Conservation (phyloP, 179 eudicot genomes). For the Actinidia polygama region DNA sequence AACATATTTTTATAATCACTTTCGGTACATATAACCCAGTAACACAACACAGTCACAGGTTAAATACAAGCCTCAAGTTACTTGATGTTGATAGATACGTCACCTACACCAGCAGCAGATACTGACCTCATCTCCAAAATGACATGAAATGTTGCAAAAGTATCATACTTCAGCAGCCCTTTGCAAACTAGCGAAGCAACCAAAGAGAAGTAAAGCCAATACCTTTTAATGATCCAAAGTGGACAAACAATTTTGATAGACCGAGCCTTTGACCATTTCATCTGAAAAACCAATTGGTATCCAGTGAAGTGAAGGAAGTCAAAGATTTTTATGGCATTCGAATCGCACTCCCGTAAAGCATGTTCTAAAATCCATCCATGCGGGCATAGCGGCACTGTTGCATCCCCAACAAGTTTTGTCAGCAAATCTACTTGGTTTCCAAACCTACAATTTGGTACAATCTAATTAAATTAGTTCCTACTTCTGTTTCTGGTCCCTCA, state of each 20-base stretch:
- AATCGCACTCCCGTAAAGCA: too few species aligned
- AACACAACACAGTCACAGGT: too few species aligned
- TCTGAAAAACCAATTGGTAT: too few species aligned
- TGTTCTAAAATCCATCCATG: too few species aligned
- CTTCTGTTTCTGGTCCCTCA: slow-evolving; percentile 24
- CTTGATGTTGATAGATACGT: not conserved
- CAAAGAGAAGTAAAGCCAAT: slow-evolving; percentile 44
- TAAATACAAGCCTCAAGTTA: too few species aligned
- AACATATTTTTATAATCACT: too few species aligned
- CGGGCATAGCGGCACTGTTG: not conserved
- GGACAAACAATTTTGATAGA: slow-evolving; percentile 9
- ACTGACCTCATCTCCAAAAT: not conserved
- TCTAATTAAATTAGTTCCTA: slow-evolving; percentile 30
- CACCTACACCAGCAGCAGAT: not conserved
- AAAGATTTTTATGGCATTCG: too few species aligned
- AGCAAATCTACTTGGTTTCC: slow-evolving; percentile 40
- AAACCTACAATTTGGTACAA: slow-evolving; percentile 38
- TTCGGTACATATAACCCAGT: too few species aligned
- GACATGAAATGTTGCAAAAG: not conserved
- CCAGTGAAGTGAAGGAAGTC: too few species aligned
- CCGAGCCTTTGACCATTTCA: too few species aligned
- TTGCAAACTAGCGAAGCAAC: slow-evolving; percentile 1
- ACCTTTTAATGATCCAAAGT: slow-evolving; percentile 52
- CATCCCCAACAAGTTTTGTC: slow-evolving; percentile 33
- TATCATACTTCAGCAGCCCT: not conserved